A percentile compares a stretch with the other conserved stretches of the same genome.
Evolutionary conservation across 176 grass and related monocot species (phyloP).

Genomic region (Miscanthus lutarioriparius): DNA sequence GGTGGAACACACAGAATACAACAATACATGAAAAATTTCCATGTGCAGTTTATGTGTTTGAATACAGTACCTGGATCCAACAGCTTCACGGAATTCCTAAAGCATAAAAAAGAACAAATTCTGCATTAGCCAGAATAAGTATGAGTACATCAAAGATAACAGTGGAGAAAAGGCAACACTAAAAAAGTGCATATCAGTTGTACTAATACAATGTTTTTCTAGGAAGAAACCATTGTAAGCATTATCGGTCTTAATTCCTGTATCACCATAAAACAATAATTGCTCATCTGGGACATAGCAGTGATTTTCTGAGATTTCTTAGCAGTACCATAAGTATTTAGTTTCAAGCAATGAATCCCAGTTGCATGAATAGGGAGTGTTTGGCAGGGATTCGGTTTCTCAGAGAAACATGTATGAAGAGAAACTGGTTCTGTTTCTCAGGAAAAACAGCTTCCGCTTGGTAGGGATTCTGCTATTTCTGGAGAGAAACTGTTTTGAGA

Average conservation of each 20-base stretch:
- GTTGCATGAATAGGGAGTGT: background rate
- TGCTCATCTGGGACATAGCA: background rate
- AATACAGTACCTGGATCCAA: constrained; percentile 59
- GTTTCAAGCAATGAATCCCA: background rate
- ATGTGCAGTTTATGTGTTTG: constrained; percentile 1
- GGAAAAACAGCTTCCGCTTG: background rate
- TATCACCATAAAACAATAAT: background rate
- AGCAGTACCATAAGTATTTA: background rate
- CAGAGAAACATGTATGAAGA: background rate
- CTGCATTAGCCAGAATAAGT: constrained; percentile 40
- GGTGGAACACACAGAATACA: background rate
- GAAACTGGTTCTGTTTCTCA: background rate
- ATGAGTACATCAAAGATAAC: constrained; percentile 2
- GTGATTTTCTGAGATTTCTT: background rate
- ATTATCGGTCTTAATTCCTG: background rate
- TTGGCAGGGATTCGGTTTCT: background rate
- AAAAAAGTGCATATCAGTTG: background rate
- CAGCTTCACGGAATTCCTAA: constrained; percentile 53
- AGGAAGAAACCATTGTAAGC: background rate
- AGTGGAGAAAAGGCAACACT: background rate
- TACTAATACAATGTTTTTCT: background rate
- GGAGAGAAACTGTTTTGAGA: background rate
- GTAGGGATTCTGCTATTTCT: background rate
- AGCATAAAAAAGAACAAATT: constrained; percentile 43
- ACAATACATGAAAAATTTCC: background rate